phyloP scores from a whole-genome alignment of 2,329 filamentous ascomycete genomes.

The Talaromyces sp. region DNA sequence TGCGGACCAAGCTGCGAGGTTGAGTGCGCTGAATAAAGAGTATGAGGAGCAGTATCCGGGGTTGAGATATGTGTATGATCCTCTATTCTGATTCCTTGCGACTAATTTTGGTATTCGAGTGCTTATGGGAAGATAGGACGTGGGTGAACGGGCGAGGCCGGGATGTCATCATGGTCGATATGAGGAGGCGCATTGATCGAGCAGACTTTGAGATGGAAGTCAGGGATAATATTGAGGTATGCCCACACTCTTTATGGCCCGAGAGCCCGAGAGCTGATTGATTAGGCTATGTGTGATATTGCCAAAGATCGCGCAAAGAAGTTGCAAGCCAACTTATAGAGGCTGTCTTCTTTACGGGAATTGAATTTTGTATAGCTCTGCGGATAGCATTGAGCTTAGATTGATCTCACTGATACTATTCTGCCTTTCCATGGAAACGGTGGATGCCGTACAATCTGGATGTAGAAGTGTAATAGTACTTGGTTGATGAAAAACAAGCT shows the following conservation, averaged over 20 bases:
- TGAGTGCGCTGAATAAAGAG: slow-evolving; percentile 66
- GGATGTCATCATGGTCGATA: slow-evolving; percentile 74
- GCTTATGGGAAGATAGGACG: slow-evolving; percentile 47
- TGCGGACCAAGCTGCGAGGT: slow-evolving; percentile 52
- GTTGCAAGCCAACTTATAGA: slow-evolving; percentile 34
- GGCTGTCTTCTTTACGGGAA: no score
- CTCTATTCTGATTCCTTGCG: background rate
- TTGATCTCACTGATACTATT: background rate
- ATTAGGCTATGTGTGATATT: slow-evolving; percentile 85
- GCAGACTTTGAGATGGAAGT: slow-evolving; percentile 67
- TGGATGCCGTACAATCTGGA: no score
- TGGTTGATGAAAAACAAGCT: no score
- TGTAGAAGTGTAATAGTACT: no score
- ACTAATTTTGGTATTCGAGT: background rate
- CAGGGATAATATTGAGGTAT: slow-evolving; percentile 68
- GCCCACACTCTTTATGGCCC: slow-evolving; percentile 22
- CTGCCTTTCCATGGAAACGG: no score
- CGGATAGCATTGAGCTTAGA: no score
- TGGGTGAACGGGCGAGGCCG: slow-evolving; percentile 82
- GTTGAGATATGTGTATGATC: slow-evolving; percentile 65
- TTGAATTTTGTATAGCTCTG: no score
- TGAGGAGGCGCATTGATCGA: slow-evolving; percentile 68
- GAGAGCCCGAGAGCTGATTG: background rate
- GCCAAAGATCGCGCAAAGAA: slow-evolving; percentile 74
- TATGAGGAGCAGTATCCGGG: slow-evolving; percentile 82